Conservation (phyloP, 1,284 basidiomycete species). For the Hortiboletus rubellus region DNA sequence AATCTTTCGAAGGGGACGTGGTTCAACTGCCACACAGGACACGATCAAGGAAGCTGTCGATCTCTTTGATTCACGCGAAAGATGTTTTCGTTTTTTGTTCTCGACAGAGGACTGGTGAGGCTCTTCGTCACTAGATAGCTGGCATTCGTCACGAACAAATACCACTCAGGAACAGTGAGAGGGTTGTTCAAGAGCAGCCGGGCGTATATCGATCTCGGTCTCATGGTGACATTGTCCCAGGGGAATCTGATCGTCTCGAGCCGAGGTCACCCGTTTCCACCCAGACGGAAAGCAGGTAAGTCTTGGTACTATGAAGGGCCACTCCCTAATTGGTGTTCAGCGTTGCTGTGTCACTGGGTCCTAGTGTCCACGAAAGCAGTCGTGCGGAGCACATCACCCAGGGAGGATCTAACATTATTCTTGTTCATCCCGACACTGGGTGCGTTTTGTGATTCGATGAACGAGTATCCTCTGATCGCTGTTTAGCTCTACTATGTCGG, state of each 20-base stretch:
- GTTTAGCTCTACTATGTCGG: background rate
- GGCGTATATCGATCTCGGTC: background rate
- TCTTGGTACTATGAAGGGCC: too few relatives aligned
- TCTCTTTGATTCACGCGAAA: slow-evolving; percentile 3
- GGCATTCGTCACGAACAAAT: too few relatives aligned
- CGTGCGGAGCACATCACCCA: background rate
- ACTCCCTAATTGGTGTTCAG: background rate
- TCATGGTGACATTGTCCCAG: background rate
- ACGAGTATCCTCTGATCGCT: background rate
- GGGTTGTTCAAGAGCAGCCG: background rate
- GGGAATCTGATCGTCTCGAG: background rate
- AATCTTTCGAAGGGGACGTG: background rate
- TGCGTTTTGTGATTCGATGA: background rate
- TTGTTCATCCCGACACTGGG: background rate
- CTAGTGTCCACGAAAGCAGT: background rate
- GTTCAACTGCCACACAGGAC: background rate
- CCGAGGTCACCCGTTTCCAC: too few relatives aligned
- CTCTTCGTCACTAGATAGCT: background rate
- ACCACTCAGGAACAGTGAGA: background rate
- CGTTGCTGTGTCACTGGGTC: background rate
- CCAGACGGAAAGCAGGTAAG: too few relatives aligned
- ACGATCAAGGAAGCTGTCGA: slow-evolving; percentile 1
- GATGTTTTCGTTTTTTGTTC: slow-evolving; percentile 4
- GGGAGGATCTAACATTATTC: background rate
- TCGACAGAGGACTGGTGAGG: background rate